A percentile compares a stretch with the other conserved stretches of the same genome.
These are phyloP conservation scores for Fusarium humuli DNA, from an alignment of 2,329 filamentous ascomycete genomes.

Conservation along the genomic window DNA sequence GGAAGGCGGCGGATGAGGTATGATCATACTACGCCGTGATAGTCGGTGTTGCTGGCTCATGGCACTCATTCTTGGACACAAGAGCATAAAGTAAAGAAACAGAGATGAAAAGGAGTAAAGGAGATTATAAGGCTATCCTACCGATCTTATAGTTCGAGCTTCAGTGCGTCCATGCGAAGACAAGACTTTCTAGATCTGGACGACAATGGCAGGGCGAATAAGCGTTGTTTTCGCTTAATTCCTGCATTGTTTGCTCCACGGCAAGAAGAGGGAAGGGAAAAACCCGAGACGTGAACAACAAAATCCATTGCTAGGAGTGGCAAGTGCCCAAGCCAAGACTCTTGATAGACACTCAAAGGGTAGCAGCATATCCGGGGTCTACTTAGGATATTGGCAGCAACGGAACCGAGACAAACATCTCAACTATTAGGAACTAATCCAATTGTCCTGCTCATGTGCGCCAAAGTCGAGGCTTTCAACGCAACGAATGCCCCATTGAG, in stretches of 20 bases:
- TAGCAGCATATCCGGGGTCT: background rate
- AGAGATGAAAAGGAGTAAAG: background rate
- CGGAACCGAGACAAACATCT: background rate
- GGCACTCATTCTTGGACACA: background rate
- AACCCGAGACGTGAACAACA: background rate
- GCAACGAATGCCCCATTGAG: background rate
- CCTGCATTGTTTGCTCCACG: background rate
- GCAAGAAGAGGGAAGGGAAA: background rate
- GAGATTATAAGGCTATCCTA: too few species aligned
- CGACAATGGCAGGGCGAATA: slow-evolving; percentile 1
- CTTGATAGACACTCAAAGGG: background rate
- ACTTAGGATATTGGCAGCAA: background rate
- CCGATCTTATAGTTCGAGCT: background rate
- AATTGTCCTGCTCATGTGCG: background rate
- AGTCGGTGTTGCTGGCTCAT: background rate
- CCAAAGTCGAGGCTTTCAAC: background rate
- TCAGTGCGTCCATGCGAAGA: background rate
- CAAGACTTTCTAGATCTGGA: background rate
- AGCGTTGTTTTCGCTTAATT: background rate
- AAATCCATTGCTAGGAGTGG: too few species aligned
- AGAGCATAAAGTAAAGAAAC: background rate
- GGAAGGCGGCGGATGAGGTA: background rate
- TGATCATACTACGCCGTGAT: background rate
- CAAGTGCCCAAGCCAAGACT: background rate
- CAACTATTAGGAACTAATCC: background rate